Evolutionary conservation across 2,329 filamentous ascomycete species (phyloP).

Genomic region (Colletotrichum falcatum): DNA sequence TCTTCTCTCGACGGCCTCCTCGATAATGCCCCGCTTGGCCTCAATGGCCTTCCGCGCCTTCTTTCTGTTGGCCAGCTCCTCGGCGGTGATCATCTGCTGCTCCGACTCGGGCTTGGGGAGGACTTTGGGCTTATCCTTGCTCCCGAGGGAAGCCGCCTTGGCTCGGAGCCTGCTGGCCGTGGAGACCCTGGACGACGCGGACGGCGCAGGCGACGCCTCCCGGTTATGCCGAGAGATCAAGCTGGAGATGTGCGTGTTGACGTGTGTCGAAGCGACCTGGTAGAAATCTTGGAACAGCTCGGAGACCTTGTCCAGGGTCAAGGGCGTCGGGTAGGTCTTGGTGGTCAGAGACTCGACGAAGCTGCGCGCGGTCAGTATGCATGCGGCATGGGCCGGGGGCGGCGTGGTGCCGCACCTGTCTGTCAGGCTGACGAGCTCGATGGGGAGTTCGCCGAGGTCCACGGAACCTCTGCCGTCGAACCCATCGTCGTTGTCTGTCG

Average conservation of each 20-base stretch:
- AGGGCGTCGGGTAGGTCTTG: constrained; percentile 86
- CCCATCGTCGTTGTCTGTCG: constrained; percentile 58
- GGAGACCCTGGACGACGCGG: constrained; percentile 67
- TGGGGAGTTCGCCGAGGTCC: constrained; percentile 89
- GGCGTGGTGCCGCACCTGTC: constrained; percentile 73
- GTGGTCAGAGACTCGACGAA: constrained; percentile 92
- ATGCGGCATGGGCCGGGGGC: neutral
- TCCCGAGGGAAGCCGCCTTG: constrained; percentile 66
- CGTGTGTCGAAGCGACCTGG: constrained; percentile 80
- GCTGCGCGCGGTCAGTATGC: constrained; percentile 56
- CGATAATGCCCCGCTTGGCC: constrained; percentile 79
- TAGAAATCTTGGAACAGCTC: constrained; percentile 98
- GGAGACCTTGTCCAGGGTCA: constrained; percentile 84
- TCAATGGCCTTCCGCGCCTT: constrained; percentile 83
- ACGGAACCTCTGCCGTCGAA: constrained; percentile 68
- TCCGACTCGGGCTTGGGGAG: constrained; percentile 59
- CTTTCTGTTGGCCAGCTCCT: constrained; percentile 85
- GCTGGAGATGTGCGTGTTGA: constrained; percentile 86
- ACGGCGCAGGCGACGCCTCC: constrained; percentile 68
- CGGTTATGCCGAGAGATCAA: constrained; percentile 81
- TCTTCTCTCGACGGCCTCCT: constrained; percentile 91
- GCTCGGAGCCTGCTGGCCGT: constrained; percentile 67
- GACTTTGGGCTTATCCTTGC: constrained; percentile 62
- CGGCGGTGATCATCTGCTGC: constrained; percentile 91
- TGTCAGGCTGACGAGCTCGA: constrained; percentile 90